Percentiles rank a stretch among this genome's conserved stretches.
These are phyloP conservation scores for Sporothrix humicola DNA, from an alignment of 2,329 filamentous ascomycete species.

Conservation along the genomic window DNA sequence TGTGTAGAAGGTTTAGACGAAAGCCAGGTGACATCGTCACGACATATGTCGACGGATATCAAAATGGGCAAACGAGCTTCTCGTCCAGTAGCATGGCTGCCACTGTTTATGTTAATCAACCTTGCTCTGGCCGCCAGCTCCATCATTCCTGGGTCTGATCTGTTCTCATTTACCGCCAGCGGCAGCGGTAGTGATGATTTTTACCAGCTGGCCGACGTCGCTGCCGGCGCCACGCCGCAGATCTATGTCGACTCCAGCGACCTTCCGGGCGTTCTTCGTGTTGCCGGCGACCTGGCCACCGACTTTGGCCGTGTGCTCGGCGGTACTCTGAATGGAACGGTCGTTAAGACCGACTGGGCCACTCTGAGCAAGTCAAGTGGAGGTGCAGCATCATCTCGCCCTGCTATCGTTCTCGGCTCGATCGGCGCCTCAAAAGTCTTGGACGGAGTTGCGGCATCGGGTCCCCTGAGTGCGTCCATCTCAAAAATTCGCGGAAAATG, in stretches of 20 bases:
- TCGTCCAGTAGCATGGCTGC: neutral
- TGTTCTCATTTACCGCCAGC: neutral
- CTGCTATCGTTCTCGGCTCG: neutral
- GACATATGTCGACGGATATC: neutral
- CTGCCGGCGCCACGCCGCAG: neutral
- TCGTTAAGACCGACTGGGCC: neutral
- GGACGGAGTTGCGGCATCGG: neutral
- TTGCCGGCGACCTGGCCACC: constrained; percentile 39
- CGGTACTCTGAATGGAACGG: constrained; percentile 36
- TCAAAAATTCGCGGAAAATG: constrained; percentile 50
- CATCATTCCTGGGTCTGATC: neutral
- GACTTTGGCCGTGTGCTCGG: constrained; percentile 41
- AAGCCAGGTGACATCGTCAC: too few species aligned
- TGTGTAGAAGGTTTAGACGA: neutral
- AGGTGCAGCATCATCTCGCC: neutral
- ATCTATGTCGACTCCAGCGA: constrained; percentile 1
- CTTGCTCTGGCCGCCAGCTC: neutral
- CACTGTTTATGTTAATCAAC: neutral
- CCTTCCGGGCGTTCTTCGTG: constrained; percentile 39
- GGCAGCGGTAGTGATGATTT: neutral
- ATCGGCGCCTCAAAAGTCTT: neutral
- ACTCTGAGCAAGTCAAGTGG: neutral
- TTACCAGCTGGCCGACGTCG: constrained; percentile 7
- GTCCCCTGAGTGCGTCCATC: neutral
- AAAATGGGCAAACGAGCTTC: neutral